Percentiles rank a stretch among this genome's conserved stretches.
These are phyloP conservation scores for Venturia effusa DNA, from an alignment of 2,329 filamentous ascomycete genomes.

Conservation along the genomic window DNA sequence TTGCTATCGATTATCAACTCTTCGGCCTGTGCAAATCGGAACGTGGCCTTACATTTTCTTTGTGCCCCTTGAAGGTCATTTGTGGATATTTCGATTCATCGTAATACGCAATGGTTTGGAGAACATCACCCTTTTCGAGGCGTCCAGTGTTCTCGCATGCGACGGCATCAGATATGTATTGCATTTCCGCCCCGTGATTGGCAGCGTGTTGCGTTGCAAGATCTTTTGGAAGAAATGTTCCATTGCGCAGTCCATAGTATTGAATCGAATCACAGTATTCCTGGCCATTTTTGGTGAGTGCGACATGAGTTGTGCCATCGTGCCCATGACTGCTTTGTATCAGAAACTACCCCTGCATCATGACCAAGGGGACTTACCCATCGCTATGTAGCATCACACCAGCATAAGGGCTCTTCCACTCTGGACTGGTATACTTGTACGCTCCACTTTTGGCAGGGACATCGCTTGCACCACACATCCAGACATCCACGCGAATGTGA, in stretches of 20 bases:
- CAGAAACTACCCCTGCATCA: neutral
- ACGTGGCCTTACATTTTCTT: neutral
- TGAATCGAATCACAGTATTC: conserved; percentile 9
- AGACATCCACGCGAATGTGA: conserved; percentile 5
- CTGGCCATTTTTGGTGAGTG: conserved; percentile 3
- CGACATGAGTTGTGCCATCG: conserved; percentile 8
- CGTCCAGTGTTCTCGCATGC: conserved; percentile 4
- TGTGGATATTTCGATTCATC: conserved; percentile 8
- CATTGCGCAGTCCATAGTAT: conserved; percentile 6
- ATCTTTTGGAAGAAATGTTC: neutral
- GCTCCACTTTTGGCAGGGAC: conserved; percentile 4
- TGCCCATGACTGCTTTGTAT: conserved; percentile 5
- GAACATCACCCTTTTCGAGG: conserved; percentile 7
- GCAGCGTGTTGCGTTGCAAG: neutral
- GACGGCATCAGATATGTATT: conserved; percentile 9
- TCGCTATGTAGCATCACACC: conserved; percentile 8
- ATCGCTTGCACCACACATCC: conserved; percentile 7
- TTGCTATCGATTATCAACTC: conserved; percentile 4
- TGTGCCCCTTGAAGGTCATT: conserved; percentile 3
- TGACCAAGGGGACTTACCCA: neutral
- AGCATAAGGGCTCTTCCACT: conserved; percentile 1
- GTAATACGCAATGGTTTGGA: neutral
- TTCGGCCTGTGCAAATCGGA: too few species aligned
- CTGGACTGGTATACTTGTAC: neutral
- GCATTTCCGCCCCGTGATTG: neutral